These are phyloP conservation scores for Cutaneotrichosporon sp. DNA, from an alignment of 1,284 basidiomycete species.

Conservation along the genomic window DNA sequence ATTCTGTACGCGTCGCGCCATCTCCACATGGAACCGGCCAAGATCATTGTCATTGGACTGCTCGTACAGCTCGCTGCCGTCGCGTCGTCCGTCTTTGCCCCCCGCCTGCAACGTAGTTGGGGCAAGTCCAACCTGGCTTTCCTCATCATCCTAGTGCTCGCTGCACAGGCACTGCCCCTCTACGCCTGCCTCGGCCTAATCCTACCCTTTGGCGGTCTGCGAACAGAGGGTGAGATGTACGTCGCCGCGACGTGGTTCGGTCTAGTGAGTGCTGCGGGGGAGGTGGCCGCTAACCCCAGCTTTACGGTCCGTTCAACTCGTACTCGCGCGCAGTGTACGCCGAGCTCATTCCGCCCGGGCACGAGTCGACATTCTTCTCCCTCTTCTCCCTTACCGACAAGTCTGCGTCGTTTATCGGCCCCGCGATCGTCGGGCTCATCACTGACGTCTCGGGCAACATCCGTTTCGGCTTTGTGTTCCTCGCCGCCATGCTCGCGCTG, in stretches of 20 bases:
- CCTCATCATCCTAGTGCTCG: conserved; percentile 61
- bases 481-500: conserved; percentile 69
- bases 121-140: conserved; percentile 63
- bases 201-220: conserved; percentile 59
- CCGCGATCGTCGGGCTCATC: conserved; percentile 75
- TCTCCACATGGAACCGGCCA: conserved; percentile 48
- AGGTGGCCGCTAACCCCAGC: conserved; percentile 42
- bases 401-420: conserved; percentile 82
- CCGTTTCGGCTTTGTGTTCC: conserved; percentile 80
- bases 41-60: conserved; percentile 48
- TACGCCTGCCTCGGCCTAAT: conserved; percentile 80
- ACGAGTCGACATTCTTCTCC: conserved; percentile 54
- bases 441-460: conserved; percentile 82
- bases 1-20: conserved; percentile 46
- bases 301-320: conserved; percentile 46
- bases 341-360: conserved; percentile 45
- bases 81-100: conserved; percentile 41
- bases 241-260: conserved; percentile 75
- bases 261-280: conserved; percentile 28
- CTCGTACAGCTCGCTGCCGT: conserved; percentile 45
- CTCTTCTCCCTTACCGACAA: conserved; percentile 84
- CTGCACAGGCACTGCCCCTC: conserved; percentile 64
- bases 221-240: conserved; percentile 76
- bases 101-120: conserved; percentile 45
- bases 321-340: conserved; percentile 46